Conservation (phyloP, 108 stramenopile species). For the Craspedostauros australis region DNA sequence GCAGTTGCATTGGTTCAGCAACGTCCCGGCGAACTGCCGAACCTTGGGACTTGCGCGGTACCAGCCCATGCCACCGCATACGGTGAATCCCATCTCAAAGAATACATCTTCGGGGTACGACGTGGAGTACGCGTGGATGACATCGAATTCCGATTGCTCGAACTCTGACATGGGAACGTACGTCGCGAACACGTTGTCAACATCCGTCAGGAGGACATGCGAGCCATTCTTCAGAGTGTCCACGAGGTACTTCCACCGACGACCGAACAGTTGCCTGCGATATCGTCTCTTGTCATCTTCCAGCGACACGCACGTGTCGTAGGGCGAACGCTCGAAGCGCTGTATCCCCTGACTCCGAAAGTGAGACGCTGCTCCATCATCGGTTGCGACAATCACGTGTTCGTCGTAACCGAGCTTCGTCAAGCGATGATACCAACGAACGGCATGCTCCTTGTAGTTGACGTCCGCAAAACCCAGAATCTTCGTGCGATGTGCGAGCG, state of each 20-base stretch:
- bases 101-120: conserved; percentile 26
- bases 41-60: conserved; percentile 23
- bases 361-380: conserved; percentile 7
- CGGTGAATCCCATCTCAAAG: conserved; percentile 27
- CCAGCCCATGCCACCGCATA: conserved; percentile 46
- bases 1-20: conserved; percentile 26
- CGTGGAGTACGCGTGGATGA: conserved; percentile 38
- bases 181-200: conserved; percentile 44
- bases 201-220: conserved; percentile 39
- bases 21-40: conserved; percentile 21
- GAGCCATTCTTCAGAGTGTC: conserved; percentile 30
- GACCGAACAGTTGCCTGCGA: conserved; percentile 14
- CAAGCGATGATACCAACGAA: conserved; percentile 41
- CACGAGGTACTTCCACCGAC: conserved; percentile 24
- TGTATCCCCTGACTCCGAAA: background rate
- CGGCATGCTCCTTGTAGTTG: conserved; percentile 25
- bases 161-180: conserved; percentile 20
- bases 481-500: no score
- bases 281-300: conserved; percentile 1
- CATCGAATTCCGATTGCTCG: conserved; percentile 19
- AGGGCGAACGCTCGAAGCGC: conserved; percentile 5
- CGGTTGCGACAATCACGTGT: conserved; percentile 18
- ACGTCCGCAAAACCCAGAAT: conserved; percentile 43
- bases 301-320: background rate
- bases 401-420: conserved; percentile 23